Base-by-base conservation (phyloP, 352 stramenopile genomes). In the Globisporangium takayamanum region DNA sequence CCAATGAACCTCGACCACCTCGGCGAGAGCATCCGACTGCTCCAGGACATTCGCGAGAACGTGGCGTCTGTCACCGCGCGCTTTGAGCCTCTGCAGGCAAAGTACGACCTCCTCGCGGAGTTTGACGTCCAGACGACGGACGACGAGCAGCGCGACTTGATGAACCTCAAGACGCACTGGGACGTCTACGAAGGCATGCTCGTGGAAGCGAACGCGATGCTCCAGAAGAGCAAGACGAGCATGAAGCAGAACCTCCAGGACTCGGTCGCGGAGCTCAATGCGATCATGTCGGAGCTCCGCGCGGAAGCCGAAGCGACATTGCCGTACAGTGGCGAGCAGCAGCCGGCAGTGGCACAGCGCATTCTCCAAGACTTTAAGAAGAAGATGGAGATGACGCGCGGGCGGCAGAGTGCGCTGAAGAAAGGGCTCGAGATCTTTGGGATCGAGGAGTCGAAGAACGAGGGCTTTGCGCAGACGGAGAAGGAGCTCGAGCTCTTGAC, bases 231-330 rank as follows among this genome's bases (percentile, higher is more conserved):
- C 68, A 97, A 98, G 74, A 67, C 95, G 20, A 97, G 88, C 53
- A 98, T 98, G 94, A 98, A 98, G 66, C 87, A 97, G 60, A 96
- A 95, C 42, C 70, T 98, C 2, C 90, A 98, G 63, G 88, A 94
- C 56, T 94, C 82, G 2, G 81, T 98, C 11, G 78, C 79, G 0
- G 87, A 94, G 59, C 69, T 97, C 25, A 91, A 91, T 62, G 78
- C 72, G 11, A 88, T 92, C 55, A 94, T 93, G 84, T 78, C 82
- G 18, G 84, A 96, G 22, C 53, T 94, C 22, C 69, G 81, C 3
- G 72, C 68, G 4, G 87, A 96, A 51, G 88, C 88, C 1, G 78
- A 91, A 54, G 67, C 75, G 4, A 82, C 72, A 15, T 55, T 96
- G 36, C 87, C 88, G 2, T 96, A 94, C 57, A 79, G 78, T 22